Evolutionary conservation across 352 stramenopile species (phyloP).

Genomic region (Pythium dissotocum): DNA sequence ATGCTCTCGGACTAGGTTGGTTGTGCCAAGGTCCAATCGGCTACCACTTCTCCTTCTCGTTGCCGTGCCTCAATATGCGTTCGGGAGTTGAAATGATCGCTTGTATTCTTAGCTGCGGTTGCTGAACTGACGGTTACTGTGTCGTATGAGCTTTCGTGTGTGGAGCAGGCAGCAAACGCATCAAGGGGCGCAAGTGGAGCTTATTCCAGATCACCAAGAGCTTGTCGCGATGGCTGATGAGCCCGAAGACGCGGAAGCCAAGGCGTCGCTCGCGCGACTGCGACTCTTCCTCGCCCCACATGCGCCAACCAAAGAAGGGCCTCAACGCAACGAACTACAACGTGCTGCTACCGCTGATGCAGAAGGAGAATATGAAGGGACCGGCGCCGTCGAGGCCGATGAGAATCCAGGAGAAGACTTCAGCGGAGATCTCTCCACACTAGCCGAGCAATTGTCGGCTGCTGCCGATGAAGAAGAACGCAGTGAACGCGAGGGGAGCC

Average conservation of each 20-base stretch:
- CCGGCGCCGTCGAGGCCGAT: not conserved
- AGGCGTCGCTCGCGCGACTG: conserved; percentile 34
- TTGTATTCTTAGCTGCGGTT: not conserved
- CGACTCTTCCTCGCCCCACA: conserved; percentile 40
- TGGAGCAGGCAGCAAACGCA: too few species aligned
- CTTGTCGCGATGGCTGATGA: conserved; percentile 13
- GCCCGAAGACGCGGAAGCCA: conserved; percentile 13
- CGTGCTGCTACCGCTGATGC: not conserved
- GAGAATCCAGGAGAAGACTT: conserved; percentile 11
- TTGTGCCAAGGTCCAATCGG: too few species aligned
- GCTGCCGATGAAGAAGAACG: not conserved
- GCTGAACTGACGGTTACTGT: not conserved
- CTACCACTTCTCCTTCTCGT: too few species aligned
- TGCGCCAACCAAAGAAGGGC: not conserved
- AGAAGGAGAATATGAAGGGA: not conserved
- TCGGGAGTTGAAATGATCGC: not conserved
- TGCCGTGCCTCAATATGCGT: too few species aligned
- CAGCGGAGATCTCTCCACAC: conserved; percentile 9
- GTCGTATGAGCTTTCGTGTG: not conserved
- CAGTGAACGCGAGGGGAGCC: not conserved
- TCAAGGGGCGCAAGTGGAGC: not conserved
- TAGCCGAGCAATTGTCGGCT: conserved; percentile 12
- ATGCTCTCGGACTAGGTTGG: too few species aligned
- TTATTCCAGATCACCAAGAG: not conserved
- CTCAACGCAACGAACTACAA: not conserved